Conservation (phyloP, 768 basidiomycete genomes). For the Naganishia kalamii region DNA sequence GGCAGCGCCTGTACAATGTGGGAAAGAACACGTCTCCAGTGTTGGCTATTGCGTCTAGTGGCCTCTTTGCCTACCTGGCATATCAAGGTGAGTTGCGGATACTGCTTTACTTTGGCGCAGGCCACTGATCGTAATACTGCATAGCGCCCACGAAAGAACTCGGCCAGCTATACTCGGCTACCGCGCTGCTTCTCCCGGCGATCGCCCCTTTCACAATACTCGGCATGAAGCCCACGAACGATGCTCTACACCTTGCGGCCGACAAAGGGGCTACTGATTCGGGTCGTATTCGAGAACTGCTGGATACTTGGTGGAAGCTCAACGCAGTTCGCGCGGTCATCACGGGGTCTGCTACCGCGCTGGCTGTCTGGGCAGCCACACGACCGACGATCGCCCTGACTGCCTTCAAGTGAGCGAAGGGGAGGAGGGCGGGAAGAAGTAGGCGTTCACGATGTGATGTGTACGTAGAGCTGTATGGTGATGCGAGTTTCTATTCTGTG, state of each 20-base stretch:
- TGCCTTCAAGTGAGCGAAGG: not conserved
- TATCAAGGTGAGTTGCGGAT: not conserved
- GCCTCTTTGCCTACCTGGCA: slow-evolving; percentile 4
- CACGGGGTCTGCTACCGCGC: not conserved
- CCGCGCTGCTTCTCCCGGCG: not conserved
- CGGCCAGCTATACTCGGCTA: not conserved
- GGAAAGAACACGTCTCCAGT: not conserved
- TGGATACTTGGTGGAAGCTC: slow-evolving; percentile 12
- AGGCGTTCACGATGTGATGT: too few species aligned
- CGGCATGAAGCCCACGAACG: not conserved
- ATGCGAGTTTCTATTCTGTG: too few species aligned
- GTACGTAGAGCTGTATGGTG: too few species aligned
- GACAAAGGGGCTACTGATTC: not conserved
- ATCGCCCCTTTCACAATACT: slow-evolving; percentile 9
- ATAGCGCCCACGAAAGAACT: not conserved
- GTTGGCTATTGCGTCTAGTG: not conserved
- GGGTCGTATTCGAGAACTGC: not conserved
- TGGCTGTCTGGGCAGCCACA: not conserved
- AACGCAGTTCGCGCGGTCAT: not conserved
- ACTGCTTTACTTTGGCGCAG: not conserved
- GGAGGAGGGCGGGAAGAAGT: too few species aligned
- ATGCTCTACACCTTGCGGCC: not conserved
- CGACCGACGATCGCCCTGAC: not conserved
- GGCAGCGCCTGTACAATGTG: not conserved
- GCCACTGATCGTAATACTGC: not conserved